Base-by-base conservation (phyloP, 495 filamentous ascomycete genomes). In the Elaphomyces granulatus region DNA sequence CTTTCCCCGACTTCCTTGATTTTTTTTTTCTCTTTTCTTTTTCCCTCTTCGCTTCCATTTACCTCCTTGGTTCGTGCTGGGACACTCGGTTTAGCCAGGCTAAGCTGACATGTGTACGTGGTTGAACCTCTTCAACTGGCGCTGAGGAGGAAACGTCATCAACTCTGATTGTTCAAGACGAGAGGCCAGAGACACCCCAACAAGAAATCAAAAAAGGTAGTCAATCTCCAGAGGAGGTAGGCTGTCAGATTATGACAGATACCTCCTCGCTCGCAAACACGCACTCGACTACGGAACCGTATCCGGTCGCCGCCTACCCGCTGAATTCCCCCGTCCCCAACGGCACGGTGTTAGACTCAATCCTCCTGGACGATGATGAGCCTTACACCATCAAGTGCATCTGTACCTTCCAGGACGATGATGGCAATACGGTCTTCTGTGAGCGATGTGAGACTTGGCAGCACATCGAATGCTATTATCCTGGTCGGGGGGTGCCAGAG, bases 351-450 rank as follows among this genome's bases (percentile, higher is more conserved):
- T 56, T 67, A 45, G 68, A 73, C 43, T 64, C 66, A 46, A 58
- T 60, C 53, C 60, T 67, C 46, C 63, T 71, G 54, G 70, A 72
- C 42, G 84, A 87, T 47, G 83, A 92, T 59, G 86, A 93, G 56
- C 82, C 83, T 34, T 93, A 88, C 57, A 90, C 81, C 49, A 99
- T 99, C 67, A 92, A 87, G 69, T 99, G 90, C 72, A 87, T 96
- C 48, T 99, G 90, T 63, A 71, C 77, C 51, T 95, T 77, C 55
- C 49, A 74, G 51, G 87, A 94, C 66, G 90, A 96, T 70, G 90
- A 99, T 67, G 90, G 92, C 52, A 85, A 81, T 58, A 99, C 92
- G 41, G 90, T 99, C 41, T 83, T 81, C 61, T 99, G 90, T 71
- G 90, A 99, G 55, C 67, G 64, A 41, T 99, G 90, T 63, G 81